phyloP scores from a whole-genome alignment of 345 rosid species.

The Zanthoxylum bungeanum region DNA sequence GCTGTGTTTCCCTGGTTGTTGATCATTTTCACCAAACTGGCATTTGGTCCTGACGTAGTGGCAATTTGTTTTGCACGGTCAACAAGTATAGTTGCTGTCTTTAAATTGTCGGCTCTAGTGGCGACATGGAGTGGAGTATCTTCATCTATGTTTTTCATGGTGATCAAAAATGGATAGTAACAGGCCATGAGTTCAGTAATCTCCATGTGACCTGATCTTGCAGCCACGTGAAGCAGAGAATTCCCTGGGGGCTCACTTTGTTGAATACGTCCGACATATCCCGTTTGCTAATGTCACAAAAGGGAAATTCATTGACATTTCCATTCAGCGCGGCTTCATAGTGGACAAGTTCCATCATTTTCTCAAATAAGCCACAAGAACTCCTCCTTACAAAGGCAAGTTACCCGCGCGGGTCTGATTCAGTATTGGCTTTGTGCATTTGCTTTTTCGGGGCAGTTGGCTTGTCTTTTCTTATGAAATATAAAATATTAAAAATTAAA shows the following conservation, averaged over 20 bases:
- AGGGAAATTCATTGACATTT: not conserved
- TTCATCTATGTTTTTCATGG: not conserved
- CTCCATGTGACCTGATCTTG: not conserved
- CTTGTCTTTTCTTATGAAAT: no score
- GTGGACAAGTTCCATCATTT: not conserved
- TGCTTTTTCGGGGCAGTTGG: no score
- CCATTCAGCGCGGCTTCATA: not conserved
- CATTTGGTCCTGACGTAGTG: not conserved
- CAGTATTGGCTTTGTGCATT: no score
- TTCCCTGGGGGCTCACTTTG: not conserved
- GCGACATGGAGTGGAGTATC: not conserved
- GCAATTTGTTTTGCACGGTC: not conserved
- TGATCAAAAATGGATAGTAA: not conserved
- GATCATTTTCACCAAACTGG: not conserved
- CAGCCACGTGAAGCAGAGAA: not conserved
- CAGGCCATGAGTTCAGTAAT: not conserved
- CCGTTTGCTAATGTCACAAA: not conserved
- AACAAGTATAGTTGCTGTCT: not conserved
- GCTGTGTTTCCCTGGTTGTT: slow-evolving; percentile 29
- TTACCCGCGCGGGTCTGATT: no score
- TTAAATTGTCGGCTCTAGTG: not conserved
- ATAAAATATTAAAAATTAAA: no score
- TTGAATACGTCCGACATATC: not conserved
- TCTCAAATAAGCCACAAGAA: not conserved
- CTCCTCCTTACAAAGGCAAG: no score